Base-by-base conservation (phyloP, 768 basidiomycete genomes). In the Holtermanniella nyarrowii region DNA sequence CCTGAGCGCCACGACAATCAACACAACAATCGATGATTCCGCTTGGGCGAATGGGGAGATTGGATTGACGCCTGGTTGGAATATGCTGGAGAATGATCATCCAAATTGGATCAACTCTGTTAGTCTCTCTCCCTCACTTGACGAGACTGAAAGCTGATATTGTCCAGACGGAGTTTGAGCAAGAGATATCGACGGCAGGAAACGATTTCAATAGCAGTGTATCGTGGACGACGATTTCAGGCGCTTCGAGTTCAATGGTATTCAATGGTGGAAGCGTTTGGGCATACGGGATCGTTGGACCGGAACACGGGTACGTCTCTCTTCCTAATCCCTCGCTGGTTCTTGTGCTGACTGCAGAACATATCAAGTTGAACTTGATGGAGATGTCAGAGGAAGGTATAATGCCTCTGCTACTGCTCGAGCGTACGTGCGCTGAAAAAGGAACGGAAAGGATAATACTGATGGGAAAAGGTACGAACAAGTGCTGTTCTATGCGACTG, bases 21-120 rank as follows among this genome's bases (percentile, higher is more conserved):
- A 59, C 43, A 42, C 39, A 16, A 59, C 61, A 16, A 56, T 66
- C 20, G 65, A 66, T 49, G 65, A 66, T 55, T 49, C 65, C 12
- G 62, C 58, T 16, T 66, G 65, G 65, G 48, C 62, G 26, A 52
- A 56, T 23, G 43, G 55, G 45, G 40, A 48, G 27, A 55, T 66
- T 5, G 18, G 48, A 11, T 37, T 63, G 11, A 61, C 52, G 27
- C 58, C 59, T 5, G 65, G 60, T 13, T 66, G 65, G 65, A 66
- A 66, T 48, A 66, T 66, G 65, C 40, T 66, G 5, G 63, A 65
- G 45, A 41, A 50, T 13, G 39, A 27, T 42, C 25, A 24, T 12
- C 56, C 56, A n/a, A 66, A 66, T 52, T 66, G 58, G 52, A 61
- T 66, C 44, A 59, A 66, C 31, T 46, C 49, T 20, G 62, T 63